These are phyloP conservation scores for Quercus cerris DNA, from an alignment of 306 rosid species.

Conservation along the genomic window DNA sequence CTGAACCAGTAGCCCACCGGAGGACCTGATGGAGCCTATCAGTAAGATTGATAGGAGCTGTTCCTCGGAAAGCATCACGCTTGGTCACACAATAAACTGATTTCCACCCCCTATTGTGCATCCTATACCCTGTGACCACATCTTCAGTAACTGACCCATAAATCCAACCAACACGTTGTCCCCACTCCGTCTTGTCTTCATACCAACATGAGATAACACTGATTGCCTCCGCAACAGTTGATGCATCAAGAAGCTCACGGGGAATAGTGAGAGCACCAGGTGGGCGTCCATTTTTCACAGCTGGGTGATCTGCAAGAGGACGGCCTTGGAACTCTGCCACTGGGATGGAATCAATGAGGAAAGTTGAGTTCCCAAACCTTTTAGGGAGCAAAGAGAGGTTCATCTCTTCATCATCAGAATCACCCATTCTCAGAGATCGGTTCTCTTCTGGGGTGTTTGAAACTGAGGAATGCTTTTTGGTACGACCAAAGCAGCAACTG, in stretches of 20 bases:
- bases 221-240: conserved; percentile 95
- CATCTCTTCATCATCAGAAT: conserved; percentile 89
- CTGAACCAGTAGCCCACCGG: conserved; percentile 98
- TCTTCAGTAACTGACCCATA: conserved; percentile 97
- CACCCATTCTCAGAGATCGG: conserved; percentile 79
- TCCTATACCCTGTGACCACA: conserved; percentile 94
- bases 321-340: conserved; percentile 98
- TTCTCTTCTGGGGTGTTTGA: conserved; percentile 60
- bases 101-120: conserved; percentile 98
- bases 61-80: conserved; percentile 95
- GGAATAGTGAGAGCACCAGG: conserved; percentile 86
- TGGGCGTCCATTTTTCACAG: conserved; percentile 86
- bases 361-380: conserved; percentile 83
- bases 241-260: conserved; percentile 88
- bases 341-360: conserved; percentile 90
- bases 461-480: conserved; percentile 54
- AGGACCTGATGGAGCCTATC: conserved; percentile 95
- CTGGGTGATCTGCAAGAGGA: conserved; percentile 97
- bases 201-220: conserved; percentile 98
- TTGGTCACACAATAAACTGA: conserved; percentile 94
- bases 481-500: conserved; percentile 64
- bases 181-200: conserved; percentile 98
- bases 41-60: conserved; percentile 94
- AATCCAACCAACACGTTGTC: conserved; percentile 96
- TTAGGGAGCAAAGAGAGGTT: conserved; percentile 76